Base-by-base conservation (phyloP, 805 yeast genomes). In the Tetrapisispora pingtungensis region DNA sequence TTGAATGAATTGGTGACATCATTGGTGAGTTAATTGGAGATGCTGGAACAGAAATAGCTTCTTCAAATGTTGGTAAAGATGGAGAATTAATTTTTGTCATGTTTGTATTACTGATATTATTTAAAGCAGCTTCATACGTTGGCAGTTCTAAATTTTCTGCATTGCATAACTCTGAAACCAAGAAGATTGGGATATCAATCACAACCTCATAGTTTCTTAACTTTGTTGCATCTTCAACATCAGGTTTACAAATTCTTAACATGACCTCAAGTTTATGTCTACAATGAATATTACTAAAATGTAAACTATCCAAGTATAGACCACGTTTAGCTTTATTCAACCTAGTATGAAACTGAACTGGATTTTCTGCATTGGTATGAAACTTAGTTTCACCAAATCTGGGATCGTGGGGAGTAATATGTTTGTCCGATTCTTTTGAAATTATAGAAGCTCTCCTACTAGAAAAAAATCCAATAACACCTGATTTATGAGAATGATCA, bases 141-240 rank as follows among this genome's bases (percentile, higher is more conserved):
- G 75, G 75, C 14, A 71, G 52, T 10, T 62, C 65, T 46, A 66
- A 56, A 45, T 59, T 68, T 7, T 64, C 69, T 19, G 58, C 54
- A 3, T 56, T 58, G 51, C 75, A 71, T 3, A 61, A 50, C 30
- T 65, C 66, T 12, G 78, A 73, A n/a, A 75, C 64, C 17, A 77
- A 58, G 27, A 74, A 70, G 32, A 84, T 69, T 0, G 93, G 93
- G 0, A 90, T 82, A 56, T 84, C 93, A 33, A 84, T 82, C 36
- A 84, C 76, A 18, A 84, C 89, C 53, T 84, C 94, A 55, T 80
- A 84, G 58, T 84, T 89, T 53, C 81, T 87, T 65, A 77, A 62
- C 49, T 74, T 75, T 4, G 53, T 49, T 2, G 67, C 64, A 32
- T 62, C 65, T 4, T 62, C 57, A 0, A 73, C 70, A 46, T 80